phyloP scores from a whole-genome alignment of 2,329 filamentous ascomycete genomes.

The Beauveria sp. region DNA sequence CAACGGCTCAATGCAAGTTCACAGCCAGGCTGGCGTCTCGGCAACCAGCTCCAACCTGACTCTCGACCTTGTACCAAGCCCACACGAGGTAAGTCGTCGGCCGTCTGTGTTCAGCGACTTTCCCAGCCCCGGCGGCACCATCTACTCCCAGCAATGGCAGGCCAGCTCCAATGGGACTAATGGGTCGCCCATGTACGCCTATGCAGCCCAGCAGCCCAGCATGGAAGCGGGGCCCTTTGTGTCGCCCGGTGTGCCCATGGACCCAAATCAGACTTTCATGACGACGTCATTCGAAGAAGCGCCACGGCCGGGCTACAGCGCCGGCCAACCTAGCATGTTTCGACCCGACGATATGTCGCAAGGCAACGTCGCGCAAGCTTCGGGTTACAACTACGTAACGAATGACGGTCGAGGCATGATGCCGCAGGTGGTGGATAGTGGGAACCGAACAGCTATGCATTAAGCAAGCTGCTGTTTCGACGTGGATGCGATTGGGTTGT shows the following conservation, averaged over 20 bases:
- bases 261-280: constrained; percentile 27
- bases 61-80: constrained; percentile 38
- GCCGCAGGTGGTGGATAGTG: constrained; percentile 23
- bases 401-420: constrained; percentile 25
- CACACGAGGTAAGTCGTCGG: constrained; percentile 39
- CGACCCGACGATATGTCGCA: constrained; percentile 24
- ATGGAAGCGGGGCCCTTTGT: constrained; percentile 25
- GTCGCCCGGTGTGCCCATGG: constrained; percentile 24
- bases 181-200: constrained; percentile 38
- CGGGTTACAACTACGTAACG: constrained; percentile 28
- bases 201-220: constrained; percentile 31
- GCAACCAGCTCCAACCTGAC: constrained; percentile 27
- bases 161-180: constrained; percentile 33
- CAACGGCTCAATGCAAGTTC: constrained; percentile 26
- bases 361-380: constrained; percentile 21
- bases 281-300: constrained; percentile 27
- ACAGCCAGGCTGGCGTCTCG: constrained; percentile 27
- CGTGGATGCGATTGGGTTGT: neutral
- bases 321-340: constrained; percentile 25
- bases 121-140: constrained; percentile 27
- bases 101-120: constrained; percentile 43
- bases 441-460: constrained; percentile 22
- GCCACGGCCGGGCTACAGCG: constrained; percentile 26
- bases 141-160: constrained; percentile 41
- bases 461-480: neutral